phyloP scores from a whole-genome alignment of 2,329 filamentous ascomycete genomes.

The Calonectria hawksworthii region DNA sequence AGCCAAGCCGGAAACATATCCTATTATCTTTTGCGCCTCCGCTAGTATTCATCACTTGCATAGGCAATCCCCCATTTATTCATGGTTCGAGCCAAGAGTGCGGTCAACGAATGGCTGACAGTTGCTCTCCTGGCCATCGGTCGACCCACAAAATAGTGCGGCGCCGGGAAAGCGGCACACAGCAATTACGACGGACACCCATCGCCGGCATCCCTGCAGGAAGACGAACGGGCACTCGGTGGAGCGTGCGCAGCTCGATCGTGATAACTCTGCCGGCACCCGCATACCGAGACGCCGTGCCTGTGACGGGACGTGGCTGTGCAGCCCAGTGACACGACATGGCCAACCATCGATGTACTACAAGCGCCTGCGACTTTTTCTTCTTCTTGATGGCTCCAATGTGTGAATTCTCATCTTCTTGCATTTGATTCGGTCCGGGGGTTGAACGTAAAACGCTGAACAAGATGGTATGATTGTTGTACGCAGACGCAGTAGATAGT shows the following conservation, averaged over 20 bases:
- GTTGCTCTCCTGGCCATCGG: background rate
- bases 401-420: background rate
- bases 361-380: background rate
- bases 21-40: accelerated
- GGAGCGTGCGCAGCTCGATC: background rate
- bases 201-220: background rate
- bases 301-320: background rate
- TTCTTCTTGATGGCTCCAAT: background rate
- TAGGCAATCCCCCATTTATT: background rate
- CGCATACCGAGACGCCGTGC: background rate
- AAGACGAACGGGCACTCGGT: background rate
- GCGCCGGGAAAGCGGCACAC: background rate
- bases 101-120: background rate
- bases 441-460: background rate
- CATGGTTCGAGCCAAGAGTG: background rate
- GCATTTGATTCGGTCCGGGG: background rate
- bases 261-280: background rate
- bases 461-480: background rate
- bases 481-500: background rate
- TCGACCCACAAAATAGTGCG: background rate
- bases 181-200: background rate
- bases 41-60: background rate
- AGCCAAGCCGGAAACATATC: background rate
- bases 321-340: background rate
- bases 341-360: background rate